Conservation (phyloP, 306 rosid species). For the Cicer yamashitae region DNA sequence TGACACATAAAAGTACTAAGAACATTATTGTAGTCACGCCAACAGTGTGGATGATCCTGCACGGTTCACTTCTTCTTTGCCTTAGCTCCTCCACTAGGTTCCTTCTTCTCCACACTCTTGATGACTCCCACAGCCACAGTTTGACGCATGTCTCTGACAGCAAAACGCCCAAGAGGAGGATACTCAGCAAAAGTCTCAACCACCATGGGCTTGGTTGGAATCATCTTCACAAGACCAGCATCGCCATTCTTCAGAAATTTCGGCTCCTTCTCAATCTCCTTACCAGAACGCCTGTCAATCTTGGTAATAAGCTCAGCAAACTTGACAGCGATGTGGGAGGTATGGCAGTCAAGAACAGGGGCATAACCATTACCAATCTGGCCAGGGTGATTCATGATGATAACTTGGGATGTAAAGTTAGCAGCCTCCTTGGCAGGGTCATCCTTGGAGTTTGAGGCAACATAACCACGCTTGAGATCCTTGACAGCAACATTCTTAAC, state of each 20-base stretch:
- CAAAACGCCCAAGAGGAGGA: conserved; percentile 91
- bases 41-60: conserved; percentile 31
- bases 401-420: conserved; percentile 81
- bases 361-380: conserved; percentile 93
- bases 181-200: conserved; percentile 84
- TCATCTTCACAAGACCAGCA: conserved; percentile 85
- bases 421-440: conserved; percentile 97
- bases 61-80: conserved; percentile 83
- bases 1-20: not conserved
- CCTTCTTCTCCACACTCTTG: conserved; percentile 93
- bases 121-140: conserved; percentile 94
- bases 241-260: conserved; percentile 91
- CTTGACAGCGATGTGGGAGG: conserved; percentile 89
- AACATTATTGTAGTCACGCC: not conserved
- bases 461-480: conserved; percentile 95
- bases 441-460: conserved; percentile 92
- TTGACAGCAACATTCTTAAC: conserved; percentile 93
- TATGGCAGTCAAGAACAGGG: conserved; percentile 91
- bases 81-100: conserved; percentile 72
- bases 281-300: conserved; percentile 92
- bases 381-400: conserved; percentile 95
- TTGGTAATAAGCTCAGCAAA: conserved; percentile 76
- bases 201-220: conserved; percentile 93
- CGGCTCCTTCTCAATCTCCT: conserved; percentile 90
- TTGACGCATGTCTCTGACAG: conserved; percentile 94